These are phyloP conservation scores for Cryptosporidium baileyi DNA, from an alignment of 169 alveolate genomes.

Conservation along the genomic window DNA sequence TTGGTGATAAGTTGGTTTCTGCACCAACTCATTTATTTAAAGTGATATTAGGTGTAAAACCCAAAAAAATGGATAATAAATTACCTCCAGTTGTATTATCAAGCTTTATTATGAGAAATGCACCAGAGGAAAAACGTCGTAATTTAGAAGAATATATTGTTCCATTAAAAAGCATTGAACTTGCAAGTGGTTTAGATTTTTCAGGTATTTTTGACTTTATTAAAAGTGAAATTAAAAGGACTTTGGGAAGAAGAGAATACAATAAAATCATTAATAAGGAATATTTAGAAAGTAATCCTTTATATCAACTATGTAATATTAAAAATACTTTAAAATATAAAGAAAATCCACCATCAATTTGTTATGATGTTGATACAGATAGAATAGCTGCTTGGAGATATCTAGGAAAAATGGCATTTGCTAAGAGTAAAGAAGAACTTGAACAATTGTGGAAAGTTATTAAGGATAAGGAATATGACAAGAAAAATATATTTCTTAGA, in stretches of 20 bases:
- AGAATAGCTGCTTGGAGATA: conserved; percentile 45
- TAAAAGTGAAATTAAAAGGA: background rate
- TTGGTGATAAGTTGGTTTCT: conserved; percentile 68
- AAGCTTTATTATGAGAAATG: conserved; percentile 64
- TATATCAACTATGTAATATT: background rate
- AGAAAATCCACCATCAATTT: background rate
- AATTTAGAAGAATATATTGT: conserved; percentile 37
- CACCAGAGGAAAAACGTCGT: conserved; percentile 22
- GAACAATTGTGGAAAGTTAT: conserved; percentile 19
- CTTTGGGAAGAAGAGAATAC: background rate
- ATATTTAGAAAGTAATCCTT: background rate
- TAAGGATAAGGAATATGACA: conserved; percentile 1
- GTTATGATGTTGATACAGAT: conserved; percentile 19
- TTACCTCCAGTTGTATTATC: conserved; percentile 52
- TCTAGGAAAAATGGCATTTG: conserved; percentile 21
- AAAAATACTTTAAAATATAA: background rate
- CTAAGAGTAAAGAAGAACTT: conserved; percentile 25
- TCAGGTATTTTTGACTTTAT: conserved; percentile 43
- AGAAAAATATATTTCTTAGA: conserved; percentile 15
- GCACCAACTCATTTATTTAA: conserved; percentile 70
- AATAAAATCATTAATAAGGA: too few relatives aligned
- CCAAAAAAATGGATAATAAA: background rate
- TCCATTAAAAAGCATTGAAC: conserved; percentile 69
- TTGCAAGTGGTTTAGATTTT: conserved; percentile 65
- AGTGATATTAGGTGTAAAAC: conserved; percentile 44